These are phyloP conservation scores for Dacryopinax primogenitus DNA, from an alignment of 768 basidiomycete genomes.

Conservation along the genomic window DNA sequence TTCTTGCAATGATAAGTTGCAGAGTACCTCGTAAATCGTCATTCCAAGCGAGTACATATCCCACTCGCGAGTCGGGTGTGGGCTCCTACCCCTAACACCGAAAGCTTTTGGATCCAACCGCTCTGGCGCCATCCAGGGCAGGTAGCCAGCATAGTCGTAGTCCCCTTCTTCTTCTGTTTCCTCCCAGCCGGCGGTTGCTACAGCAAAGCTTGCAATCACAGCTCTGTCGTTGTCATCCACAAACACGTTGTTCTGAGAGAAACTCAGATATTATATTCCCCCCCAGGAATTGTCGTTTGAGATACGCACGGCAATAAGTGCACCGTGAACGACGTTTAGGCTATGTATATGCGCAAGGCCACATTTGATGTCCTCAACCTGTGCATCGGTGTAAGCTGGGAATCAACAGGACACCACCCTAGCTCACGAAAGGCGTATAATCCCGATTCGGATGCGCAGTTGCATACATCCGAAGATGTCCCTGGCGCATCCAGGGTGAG, in stretches of 20 bases:
- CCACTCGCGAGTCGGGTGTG: not conserved
- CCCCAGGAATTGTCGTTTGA: too few species aligned
- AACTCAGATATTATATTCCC: not conserved
- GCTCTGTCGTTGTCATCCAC: not conserved
- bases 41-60: not conserved
- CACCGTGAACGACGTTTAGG: not conserved
- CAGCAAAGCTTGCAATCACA: not conserved
- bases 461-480: not conserved
- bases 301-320: not conserved
- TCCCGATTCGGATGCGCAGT: not conserved
- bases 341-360: not conserved
- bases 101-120: not conserved
- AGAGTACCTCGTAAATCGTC: not conserved
- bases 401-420: too few species aligned
- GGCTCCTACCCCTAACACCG: not conserved
- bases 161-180: not conserved
- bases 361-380: not conserved
- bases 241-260: not conserved
- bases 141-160: not conserved
- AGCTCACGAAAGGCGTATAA: not conserved
- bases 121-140: not conserved
- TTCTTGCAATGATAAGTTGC: too few species aligned
- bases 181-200: not conserved
- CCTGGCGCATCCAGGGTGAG: not conserved
- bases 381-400: too few species aligned